phyloP scores from a whole-genome alignment of 306 rosid genomes.

The Dryas alaskensis region DNA sequence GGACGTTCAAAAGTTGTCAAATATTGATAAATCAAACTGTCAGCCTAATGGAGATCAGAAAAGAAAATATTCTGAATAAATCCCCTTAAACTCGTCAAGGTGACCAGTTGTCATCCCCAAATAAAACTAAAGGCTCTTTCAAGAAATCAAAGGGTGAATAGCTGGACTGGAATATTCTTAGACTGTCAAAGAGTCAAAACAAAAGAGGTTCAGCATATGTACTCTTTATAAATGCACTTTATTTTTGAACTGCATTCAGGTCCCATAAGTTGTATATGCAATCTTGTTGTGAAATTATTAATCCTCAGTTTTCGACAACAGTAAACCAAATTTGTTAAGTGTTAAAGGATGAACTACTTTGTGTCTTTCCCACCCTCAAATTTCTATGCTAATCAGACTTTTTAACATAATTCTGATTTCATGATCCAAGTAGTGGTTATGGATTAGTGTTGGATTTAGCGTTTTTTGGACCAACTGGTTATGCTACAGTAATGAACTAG shows the following conservation, averaged over 20 bases:
- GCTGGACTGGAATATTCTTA: slow-evolving; percentile 69
- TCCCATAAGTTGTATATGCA: slow-evolving; percentile 25
- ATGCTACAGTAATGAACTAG: not conserved
- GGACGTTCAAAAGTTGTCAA: slow-evolving; percentile 13
- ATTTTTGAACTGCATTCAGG: slow-evolving; percentile 3
- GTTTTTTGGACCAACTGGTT: not conserved
- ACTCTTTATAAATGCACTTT: slow-evolving; percentile 15
- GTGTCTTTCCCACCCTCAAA: not conserved
- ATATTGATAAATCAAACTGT: slow-evolving; percentile 15
- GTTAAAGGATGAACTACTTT: not conserved
- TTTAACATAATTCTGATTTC: not conserved
- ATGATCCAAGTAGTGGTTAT: not conserved
- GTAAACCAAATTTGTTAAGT: not conserved
- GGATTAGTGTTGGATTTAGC: not conserved
- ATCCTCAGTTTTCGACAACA: slow-evolving; percentile 5
- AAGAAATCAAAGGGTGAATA: slow-evolving; percentile 62
- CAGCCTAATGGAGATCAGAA: slow-evolving; percentile 48
- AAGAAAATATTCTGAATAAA: slow-evolving; percentile 58
- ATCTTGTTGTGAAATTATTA: slow-evolving; percentile 8
- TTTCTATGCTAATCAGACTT: not conserved
- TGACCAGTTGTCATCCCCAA: too few relatives aligned
- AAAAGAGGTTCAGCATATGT: slow-evolving; percentile 37
- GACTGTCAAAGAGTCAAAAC: slow-evolving; percentile 51
- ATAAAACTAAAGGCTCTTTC: slow-evolving; percentile 18
- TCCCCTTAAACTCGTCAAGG: slow-evolving; percentile 40